phyloP scores from a whole-genome alignment of 805 yeast species.

The Ogataea zsoltii region DNA sequence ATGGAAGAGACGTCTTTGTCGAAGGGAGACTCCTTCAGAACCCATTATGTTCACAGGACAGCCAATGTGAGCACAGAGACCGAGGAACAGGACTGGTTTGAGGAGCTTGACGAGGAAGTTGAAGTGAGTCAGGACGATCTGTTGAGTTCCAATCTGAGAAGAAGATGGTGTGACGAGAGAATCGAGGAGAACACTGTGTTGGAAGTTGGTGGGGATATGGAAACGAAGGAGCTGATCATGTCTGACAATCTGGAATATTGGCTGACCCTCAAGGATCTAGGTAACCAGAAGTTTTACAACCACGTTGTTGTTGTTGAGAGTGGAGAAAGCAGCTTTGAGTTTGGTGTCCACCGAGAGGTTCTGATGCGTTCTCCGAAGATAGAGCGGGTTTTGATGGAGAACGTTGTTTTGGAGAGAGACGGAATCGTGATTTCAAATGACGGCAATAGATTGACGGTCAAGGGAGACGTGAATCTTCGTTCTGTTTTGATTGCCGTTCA shows the following conservation, averaged over 20 bases:
- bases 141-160: conserved; percentile 1
- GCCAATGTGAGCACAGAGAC: not conserved
- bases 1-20: conserved; percentile 2
- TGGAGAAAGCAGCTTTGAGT: conserved; percentile 11
- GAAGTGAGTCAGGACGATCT: conserved; percentile 8
- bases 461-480: conserved; percentile 27
- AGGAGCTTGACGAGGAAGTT: conserved; percentile 4
- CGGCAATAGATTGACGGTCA: conserved; percentile 9
- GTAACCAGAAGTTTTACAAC: conserved; percentile 17
- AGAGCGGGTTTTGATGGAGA: not conserved
- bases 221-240: conserved; percentile 38
- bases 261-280: conserved; percentile 21
- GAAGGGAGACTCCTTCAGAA: conserved; percentile 11
- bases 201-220: conserved; percentile 3
- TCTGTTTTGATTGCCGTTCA: conserved; percentile 44
- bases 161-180: conserved; percentile 21
- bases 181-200: not conserved
- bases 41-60: conserved; percentile 16
- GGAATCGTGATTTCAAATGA: conserved; percentile 12
- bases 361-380: conserved; percentile 15
- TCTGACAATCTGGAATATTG: conserved; percentile 32
- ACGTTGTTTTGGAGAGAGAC: conserved; percentile 12
- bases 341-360: conserved; percentile 20
- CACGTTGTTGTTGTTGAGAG: conserved; percentile 13
- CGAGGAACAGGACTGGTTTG: conserved; percentile 9